Evolutionary conservation across 306 rosid genomes (phyloP).

Genomic region (Cucumis sativus): DNA sequence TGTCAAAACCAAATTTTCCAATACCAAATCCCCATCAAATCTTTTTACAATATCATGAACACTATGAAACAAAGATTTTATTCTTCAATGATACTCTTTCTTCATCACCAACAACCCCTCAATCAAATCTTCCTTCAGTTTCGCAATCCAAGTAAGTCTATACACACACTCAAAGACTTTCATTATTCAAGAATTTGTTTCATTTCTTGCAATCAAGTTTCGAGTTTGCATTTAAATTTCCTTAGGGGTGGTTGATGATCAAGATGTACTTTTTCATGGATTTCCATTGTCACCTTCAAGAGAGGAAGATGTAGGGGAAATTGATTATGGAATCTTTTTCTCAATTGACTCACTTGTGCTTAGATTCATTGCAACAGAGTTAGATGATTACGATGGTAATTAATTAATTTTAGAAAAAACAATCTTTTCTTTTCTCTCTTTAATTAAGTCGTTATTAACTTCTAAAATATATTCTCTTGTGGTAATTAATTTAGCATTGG

Average conservation of each 20-base stretch:
- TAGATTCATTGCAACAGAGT: background rate
- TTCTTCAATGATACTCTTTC: background rate
- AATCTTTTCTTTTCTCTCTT: too few species aligned
- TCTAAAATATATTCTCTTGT: too few species aligned
- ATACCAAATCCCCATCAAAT: background rate
- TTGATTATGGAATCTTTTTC: background rate
- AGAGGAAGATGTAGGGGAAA: background rate
- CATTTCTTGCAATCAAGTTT: too few species aligned
- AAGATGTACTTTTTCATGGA: too few species aligned
- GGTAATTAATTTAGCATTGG: background rate
- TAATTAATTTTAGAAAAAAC: too few species aligned
- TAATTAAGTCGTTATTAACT: too few species aligned
- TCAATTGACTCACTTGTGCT: background rate
- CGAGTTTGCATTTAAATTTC: too few species aligned
- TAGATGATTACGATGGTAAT: too few species aligned
- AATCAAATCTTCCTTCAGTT: background rate
- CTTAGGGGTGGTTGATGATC: background rate
- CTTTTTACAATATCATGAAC: too few species aligned
- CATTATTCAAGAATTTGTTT: too few species aligned
- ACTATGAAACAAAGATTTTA: background rate
- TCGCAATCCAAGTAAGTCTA: background rate
- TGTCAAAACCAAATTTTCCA: background rate
- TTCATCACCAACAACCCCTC: background rate
- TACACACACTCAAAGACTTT: too few species aligned
- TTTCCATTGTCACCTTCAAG: background rate